Evolutionary conservation across 768 basidiomycete species (phyloP).

Genomic region (Pleurotus salmoneostramineus): DNA sequence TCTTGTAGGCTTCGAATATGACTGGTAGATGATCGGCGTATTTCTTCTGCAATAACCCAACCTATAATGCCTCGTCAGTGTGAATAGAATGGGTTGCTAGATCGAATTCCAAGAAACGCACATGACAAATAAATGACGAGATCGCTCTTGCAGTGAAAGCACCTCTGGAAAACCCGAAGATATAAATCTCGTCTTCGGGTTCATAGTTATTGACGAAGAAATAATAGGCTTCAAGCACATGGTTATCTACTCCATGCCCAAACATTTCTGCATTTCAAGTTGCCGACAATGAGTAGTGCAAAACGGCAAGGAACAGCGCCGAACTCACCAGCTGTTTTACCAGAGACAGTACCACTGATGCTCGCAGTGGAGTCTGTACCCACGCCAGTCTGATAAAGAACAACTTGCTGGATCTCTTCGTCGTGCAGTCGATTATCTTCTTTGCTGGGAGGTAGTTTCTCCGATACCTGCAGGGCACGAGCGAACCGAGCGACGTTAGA

Average conservation of each 20-base stretch:
- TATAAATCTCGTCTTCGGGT: not conserved
- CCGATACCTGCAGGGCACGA: not conserved
- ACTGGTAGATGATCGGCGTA: not conserved
- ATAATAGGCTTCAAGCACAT: slow-evolving; percentile 6
- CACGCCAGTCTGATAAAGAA: not conserved
- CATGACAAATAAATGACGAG: slow-evolving; percentile 1
- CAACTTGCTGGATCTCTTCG: slow-evolving; percentile 1
- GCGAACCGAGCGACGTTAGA: slow-evolving; percentile 2
- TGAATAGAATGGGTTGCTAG: not conserved
- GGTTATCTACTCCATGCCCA: not conserved
- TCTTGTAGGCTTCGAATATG: not conserved
- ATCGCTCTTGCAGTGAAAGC: slow-evolving; percentile 10
- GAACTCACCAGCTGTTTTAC: not conserved
- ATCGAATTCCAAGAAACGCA: not conserved
- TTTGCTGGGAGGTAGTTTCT: not conserved
- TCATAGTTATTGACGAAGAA: slow-evolving; percentile 6
- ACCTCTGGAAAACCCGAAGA: not conserved
- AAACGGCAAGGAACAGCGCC: not conserved
- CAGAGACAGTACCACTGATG: not conserved
- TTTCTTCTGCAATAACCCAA: not conserved
- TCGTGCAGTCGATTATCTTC: not conserved
- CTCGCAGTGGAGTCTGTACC: not conserved
- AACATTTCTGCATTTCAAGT: no score
- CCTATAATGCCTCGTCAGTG: not conserved
- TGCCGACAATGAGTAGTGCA: not conserved